Percentiles rank a stretch among this genome's conserved stretches.
These are phyloP conservation scores for Penicillium sp. DNA, from an alignment of 2,329 filamentous ascomycete species.

Conservation along the genomic window DNA sequence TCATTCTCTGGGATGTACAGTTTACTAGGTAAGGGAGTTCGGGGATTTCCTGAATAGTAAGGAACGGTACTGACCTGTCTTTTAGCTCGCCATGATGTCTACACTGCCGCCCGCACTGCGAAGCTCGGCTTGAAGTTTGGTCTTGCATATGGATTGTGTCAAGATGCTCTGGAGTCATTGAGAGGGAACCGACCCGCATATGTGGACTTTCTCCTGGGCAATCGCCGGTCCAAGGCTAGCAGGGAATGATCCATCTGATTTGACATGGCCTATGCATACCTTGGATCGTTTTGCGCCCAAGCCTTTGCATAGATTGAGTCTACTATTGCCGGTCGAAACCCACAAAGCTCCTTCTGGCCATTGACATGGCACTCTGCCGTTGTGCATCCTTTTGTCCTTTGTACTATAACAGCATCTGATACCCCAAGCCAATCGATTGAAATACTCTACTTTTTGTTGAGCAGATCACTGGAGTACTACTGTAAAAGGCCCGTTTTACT, in stretches of 20 bases:
- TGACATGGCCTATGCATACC: not conserved
- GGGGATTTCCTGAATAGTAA: not conserved
- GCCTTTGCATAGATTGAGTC: not conserved
- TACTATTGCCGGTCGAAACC: not conserved
- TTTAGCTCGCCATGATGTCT: conserved; percentile 71
- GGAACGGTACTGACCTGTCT: not conserved
- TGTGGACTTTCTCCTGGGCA: conserved; percentile 59
- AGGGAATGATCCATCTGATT: conserved; percentile 19
- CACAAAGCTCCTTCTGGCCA: not conserved
- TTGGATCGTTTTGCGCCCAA: not conserved
- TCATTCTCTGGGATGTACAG: conserved; percentile 83
- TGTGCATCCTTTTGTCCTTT: not conserved
- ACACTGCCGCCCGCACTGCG: conserved; percentile 70
- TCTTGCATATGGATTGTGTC: conserved; percentile 70
- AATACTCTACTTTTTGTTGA: not conserved
- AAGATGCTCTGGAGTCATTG: conserved; percentile 66
- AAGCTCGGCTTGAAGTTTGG: conserved; percentile 75
- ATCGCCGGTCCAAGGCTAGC: conserved; percentile 28
- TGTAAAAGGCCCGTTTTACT: not conserved
- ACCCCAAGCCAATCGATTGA: conserved; percentile 6
- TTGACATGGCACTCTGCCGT: not conserved
- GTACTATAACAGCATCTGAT: conserved; percentile 10
- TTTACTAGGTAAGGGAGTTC: conserved; percentile 62
- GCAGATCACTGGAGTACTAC: conserved; percentile 1
- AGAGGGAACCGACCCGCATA: conserved; percentile 71